Percentiles rank a stretch among this genome's conserved stretches.
Evolutionary conservation across 2,329 filamentous ascomycete species (phyloP).

Genomic region (Didymella keratinophila): DNA sequence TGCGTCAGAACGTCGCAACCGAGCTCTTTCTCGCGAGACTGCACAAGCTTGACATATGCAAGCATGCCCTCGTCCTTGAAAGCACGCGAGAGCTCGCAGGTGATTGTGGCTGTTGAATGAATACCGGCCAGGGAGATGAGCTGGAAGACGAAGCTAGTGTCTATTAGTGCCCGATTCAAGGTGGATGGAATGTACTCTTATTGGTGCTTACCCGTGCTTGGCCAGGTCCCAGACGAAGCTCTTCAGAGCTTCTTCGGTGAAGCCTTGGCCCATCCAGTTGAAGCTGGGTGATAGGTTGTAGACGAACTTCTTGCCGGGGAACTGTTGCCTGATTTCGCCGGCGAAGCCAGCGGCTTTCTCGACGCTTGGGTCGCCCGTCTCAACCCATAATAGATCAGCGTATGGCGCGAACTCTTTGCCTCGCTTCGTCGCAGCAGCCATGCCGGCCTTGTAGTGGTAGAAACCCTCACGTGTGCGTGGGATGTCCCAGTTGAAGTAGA

Average conservation of each 20-base stretch:
- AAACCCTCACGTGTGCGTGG: slow-evolving; percentile 92
- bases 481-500: slow-evolving; percentile 89
- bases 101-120: slow-evolving; percentile 70
- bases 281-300: slow-evolving; percentile 98
- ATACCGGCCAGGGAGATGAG: slow-evolving; percentile 70
- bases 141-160: slow-evolving; percentile 65
- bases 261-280: slow-evolving; percentile 98
- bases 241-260: slow-evolving; percentile 80
- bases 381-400: slow-evolving; percentile 95
- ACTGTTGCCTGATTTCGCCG: slow-evolving; percentile 71
- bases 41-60: slow-evolving; percentile 94
- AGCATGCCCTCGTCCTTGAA: slow-evolving; percentile 96
- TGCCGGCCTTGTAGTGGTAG: slow-evolving; percentile 88
- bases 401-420: slow-evolving; percentile 91
- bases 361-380: slow-evolving; percentile 90
- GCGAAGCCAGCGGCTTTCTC: slow-evolving; percentile 78
- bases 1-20: slow-evolving; percentile 93
- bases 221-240: slow-evolving; percentile 98
- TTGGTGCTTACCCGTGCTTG: slow-evolving; percentile 74
- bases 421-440: slow-evolving; percentile 88
- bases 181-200: slow-evolving; percentile 55
- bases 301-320: slow-evolving; percentile 86
- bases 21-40: slow-evolving; percentile 87
- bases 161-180: slow-evolving; percentile 5
- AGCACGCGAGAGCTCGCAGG: slow-evolving; percentile 75